phyloP scores from a whole-genome alignment of 345 rosid species.

The Salix exigua region DNA sequence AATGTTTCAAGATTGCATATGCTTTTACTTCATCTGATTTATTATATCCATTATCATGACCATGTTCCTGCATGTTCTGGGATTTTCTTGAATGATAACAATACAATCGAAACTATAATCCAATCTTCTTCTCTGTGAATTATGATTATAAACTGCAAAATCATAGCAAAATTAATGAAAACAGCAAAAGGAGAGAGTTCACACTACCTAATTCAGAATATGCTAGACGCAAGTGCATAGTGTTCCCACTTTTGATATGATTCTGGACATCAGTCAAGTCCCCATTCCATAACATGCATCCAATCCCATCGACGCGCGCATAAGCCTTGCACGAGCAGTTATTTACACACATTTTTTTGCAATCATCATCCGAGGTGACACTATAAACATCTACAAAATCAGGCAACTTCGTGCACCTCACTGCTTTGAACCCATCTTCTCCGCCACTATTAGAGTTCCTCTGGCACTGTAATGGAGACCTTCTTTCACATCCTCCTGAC shows the following conservation, averaged over 20 bases:
- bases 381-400: slow-evolving; percentile 17
- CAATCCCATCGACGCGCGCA: slow-evolving; percentile 32
- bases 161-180: too few species aligned
- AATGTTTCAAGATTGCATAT: too few species aligned
- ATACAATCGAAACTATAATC: too few species aligned
- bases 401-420: slow-evolving; percentile 33
- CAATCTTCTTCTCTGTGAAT: too few species aligned
- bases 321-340: slow-evolving; percentile 68
- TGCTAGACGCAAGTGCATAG: slow-evolving; percentile 48
- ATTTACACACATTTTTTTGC: slow-evolving; percentile 11
- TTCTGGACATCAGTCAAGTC: slow-evolving; percentile 52
- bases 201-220: slow-evolving; percentile 52
- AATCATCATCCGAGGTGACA: not conserved
- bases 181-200: not conserved
- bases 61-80: too few species aligned
- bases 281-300: slow-evolving; percentile 60
- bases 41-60: too few species aligned
- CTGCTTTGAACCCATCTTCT: slow-evolving; percentile 25
- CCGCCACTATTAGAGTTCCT: slow-evolving; percentile 9
- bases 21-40: too few species aligned
- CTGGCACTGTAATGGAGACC: slow-evolving; percentile 26
- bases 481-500: slow-evolving; percentile 44
- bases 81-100: too few species aligned
- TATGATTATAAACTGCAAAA: not conserved
- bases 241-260: slow-evolving; percentile 31